Evolutionary conservation across 2,329 filamentous ascomycete genomes (phyloP).

Genomic region (Orbilia quercus): DNA sequence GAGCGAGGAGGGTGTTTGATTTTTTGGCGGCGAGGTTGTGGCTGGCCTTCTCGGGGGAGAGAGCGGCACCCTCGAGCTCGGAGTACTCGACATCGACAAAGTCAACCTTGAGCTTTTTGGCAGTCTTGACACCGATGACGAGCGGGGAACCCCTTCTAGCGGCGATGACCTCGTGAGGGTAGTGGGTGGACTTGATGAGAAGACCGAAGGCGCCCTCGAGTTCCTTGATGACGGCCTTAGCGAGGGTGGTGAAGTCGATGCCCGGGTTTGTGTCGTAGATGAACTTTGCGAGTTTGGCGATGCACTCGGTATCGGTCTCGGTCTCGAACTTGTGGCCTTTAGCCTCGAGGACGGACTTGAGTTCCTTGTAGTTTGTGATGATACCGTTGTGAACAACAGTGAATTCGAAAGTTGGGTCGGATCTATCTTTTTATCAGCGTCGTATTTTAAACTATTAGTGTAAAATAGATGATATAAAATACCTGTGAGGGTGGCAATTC

Average conservation of each 20-base stretch:
- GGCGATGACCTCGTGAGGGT: slow-evolving; percentile 96
- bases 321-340: slow-evolving; percentile 99
- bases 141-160: slow-evolving; percentile 98
- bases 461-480: no score
- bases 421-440: slow-evolving; percentile 44
- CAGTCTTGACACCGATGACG: slow-evolving; percentile 94
- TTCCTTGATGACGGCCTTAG: slow-evolving; percentile 98
- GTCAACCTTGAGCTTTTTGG: slow-evolving; percentile 99
- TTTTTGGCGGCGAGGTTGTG: slow-evolving; percentile 98
- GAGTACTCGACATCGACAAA: slow-evolving; percentile 99
- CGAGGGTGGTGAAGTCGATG: slow-evolving; percentile 94
- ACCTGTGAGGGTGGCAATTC: slow-evolving; percentile 99
- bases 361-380: slow-evolving; percentile 99
- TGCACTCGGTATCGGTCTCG: slow-evolving; percentile 98
- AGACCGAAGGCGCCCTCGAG: slow-evolving; percentile 97
- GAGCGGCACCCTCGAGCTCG: slow-evolving; percentile 75
- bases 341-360: slow-evolving; percentile 88
- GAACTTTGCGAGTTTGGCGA: slow-evolving; percentile 98
- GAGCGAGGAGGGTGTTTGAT: slow-evolving; percentile 77
- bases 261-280: slow-evolving; percentile 93
- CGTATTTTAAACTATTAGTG: no score
- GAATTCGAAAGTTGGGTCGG: slow-evolving; percentile 92
- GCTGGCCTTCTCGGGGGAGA: slow-evolving; percentile 91
- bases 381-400: slow-evolving; percentile 99
- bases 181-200: slow-evolving; percentile 97